A percentile compares a stretch with the other conserved stretches of the same genome.
phyloP scores from a whole-genome alignment of 768 basidiomycete genomes.

The Sistotremastrum suecicum region DNA sequence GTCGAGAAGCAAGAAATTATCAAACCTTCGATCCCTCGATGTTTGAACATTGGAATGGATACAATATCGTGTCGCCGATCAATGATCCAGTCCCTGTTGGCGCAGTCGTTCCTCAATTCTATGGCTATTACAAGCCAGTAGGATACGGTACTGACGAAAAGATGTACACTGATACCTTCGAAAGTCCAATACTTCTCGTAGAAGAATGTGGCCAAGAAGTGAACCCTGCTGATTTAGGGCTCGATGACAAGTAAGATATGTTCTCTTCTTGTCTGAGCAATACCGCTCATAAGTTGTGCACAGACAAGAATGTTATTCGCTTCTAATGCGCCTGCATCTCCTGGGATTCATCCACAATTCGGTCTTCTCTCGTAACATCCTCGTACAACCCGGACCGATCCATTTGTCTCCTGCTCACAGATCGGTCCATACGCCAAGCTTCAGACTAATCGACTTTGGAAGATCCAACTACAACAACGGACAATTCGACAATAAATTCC shows the following conservation, averaged over 20 bases:
- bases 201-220: slow-evolving; percentile 1
- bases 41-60: no score
- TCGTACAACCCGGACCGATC: not conserved
- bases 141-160: not conserved
- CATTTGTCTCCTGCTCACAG: no score
- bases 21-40: no score
- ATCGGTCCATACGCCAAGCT: no score
- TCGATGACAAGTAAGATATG: slow-evolving; percentile 1
- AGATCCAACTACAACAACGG: no score
- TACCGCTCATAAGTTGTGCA: not conserved
- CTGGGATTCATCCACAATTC: not conserved
- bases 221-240: not conserved
- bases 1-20: no score
- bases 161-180: not conserved
- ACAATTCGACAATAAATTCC: no score
- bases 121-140: slow-evolving; percentile 1
- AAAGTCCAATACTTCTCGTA: not conserved
- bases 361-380: not conserved
- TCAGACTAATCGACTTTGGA: no score
- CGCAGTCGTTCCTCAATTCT: not conserved
- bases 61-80: no score
- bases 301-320: not conserved
- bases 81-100: no score
- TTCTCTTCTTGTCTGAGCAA: not conserved
- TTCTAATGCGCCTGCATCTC: not conserved